phyloP scores from a whole-genome alignment of 768 basidiomycete genomes.

The Austroboletus festivus region DNA sequence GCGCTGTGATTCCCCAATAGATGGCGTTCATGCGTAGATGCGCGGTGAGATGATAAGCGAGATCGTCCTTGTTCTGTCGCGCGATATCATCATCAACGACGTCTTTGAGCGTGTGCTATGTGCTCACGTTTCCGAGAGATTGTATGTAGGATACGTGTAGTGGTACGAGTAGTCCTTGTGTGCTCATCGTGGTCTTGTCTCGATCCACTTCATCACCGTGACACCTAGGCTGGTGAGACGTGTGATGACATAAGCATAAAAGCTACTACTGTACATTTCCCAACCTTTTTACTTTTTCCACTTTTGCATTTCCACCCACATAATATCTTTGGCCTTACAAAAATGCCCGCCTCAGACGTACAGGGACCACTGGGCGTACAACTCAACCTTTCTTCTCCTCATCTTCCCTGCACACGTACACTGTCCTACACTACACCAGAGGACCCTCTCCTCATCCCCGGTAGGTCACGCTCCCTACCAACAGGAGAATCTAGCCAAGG shows the following conservation, averaged over 20 bases:
- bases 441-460: conserved; percentile 6
- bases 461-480: conserved; percentile 21
- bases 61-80: conserved; percentile 81
- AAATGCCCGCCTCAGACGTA: conserved; percentile 23
- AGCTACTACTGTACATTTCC: too few relatives aligned
- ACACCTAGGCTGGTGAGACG: neutral
- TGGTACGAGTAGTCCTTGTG: conserved; percentile 39
- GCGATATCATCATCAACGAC: too few relatives aligned
- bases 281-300: too few relatives aligned
- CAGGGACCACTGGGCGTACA: conserved; percentile 22
- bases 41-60: conserved; percentile 85
- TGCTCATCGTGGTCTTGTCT: conserved; percentile 10
- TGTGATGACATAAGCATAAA: neutral
- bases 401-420: conserved; percentile 6
- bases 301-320: too few relatives aligned
- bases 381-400: conserved; percentile 13
- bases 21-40: conserved; percentile 95
- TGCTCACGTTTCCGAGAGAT: conserved; percentile 61
- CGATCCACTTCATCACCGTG: too few relatives aligned
- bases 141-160: conserved; percentile 77
- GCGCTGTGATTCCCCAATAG: conserved; percentile 93
- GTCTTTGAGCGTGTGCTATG: neutral
- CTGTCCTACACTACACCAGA: conserved; percentile 10
- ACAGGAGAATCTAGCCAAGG: conserved; percentile 25
- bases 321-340: neutral